These are phyloP conservation scores for Kwoniella pini DNA, from an alignment of 768 basidiomycete genomes.

Conservation along the genomic window DNA sequence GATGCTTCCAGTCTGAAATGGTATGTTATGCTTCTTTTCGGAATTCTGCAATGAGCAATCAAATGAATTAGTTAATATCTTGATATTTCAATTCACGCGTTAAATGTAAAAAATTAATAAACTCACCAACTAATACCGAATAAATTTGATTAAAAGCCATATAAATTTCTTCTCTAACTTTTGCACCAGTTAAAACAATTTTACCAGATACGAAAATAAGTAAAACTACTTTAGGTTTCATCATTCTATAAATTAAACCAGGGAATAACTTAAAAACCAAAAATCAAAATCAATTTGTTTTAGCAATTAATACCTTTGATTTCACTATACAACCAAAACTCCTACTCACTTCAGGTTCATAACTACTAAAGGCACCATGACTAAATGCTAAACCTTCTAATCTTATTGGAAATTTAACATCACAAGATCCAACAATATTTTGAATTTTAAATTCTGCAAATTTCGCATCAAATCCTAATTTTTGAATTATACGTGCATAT, in stretches of 20 bases:
- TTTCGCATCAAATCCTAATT: conserved; percentile 98
- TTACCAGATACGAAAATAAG: conserved; percentile 99
- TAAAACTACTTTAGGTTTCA: conserved; percentile 98
- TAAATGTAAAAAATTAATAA: not conserved
- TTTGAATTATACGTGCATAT: conserved; percentile 98
- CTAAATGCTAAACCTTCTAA: conserved; percentile 95
- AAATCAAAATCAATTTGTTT: not conserved
- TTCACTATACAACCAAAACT: not conserved
- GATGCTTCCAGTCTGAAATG: no score
- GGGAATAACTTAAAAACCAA: conserved; percentile 75
- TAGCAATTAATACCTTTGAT: not conserved
- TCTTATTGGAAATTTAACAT: conserved; percentile 98
- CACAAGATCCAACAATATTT: conserved; percentile 97
- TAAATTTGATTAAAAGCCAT: conserved; percentile 99
- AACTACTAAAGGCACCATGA: conserved; percentile 96
- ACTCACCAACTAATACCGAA: conserved; percentile 71
- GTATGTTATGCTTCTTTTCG: conserved; percentile 41
- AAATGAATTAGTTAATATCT: not conserved
- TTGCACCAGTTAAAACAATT: conserved; percentile 97
- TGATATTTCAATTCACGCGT: not conserved
- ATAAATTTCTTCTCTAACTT: conserved; percentile 99
- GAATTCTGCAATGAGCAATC: conserved; percentile 31
- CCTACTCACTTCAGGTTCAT: conserved; percentile 93
- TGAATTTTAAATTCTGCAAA: conserved; percentile 99
- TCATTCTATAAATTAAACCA: conserved; percentile 98